Base-by-base conservation (phyloP, 139 green algal species). In the Chlorella sorokiniana region DNA sequence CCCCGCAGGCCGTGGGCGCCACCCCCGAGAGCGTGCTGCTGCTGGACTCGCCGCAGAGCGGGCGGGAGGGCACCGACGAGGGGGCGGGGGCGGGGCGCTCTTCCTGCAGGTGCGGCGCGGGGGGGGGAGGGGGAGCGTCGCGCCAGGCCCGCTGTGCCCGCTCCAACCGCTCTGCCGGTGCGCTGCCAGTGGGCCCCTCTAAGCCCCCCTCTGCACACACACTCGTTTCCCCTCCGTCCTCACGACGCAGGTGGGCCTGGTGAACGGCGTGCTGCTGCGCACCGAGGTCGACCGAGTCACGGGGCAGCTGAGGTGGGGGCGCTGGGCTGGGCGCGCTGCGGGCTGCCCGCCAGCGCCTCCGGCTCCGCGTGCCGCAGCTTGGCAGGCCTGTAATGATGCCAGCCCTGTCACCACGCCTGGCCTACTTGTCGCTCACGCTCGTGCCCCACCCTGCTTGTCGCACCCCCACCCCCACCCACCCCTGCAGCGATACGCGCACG, bases 201-300 rank as follows among this genome's bases (percentile, higher is more conserved):
- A n/a, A n/a, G n/a, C 8, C 7, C 22, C 65, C 37, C n/a, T 2
- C 65, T 37, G 10, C 37, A 23, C 62, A 10, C 3, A 2, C 20
- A 20, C 38, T 35, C 23, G 22, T n/a, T 33, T 6, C 6, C 9
- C 35, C 11, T 7, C 14, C 4, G 67, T n/a, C n/a, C 33, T 22
- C 14, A 29, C 51, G 3, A 54, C 25, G 42, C 94, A 97, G 76
- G 89, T 93, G n/a, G 96, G 96, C 14, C 90, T 99, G 48, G 77
- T 89, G 35, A 99, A 98, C 83, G 97, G 97, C 68, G 89, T 99
- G 79, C 93, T 99, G 83, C 87, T 96, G 82, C 90, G 97, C 38
- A 97, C 94, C 14, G 95, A 99, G 86, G 92, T 99, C 41, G 95
- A 98, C 89, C 70, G 61, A 3, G 78, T 93, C 4, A 96, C 92